Percentiles rank a stretch among this genome's conserved stretches.
These are phyloP conservation scores for Entamoeba moshkovskii DNA, from an alignment of 208 protist genomes.

Conservation along the genomic window DNA sequence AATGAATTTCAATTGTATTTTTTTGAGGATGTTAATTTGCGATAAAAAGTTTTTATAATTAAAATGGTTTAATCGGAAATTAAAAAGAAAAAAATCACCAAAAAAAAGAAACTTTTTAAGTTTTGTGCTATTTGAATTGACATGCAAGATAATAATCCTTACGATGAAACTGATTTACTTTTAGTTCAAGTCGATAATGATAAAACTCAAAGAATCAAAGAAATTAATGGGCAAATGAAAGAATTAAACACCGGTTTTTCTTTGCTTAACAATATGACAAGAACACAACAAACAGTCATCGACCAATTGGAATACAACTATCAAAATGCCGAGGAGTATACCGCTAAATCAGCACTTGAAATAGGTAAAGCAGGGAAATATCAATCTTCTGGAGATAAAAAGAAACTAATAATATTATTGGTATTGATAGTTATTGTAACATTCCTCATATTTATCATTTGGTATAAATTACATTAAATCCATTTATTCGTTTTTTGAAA, in stretches of 20 bases:
- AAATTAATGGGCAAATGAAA: neutral
- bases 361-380: neutral
- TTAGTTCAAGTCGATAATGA: neutral
- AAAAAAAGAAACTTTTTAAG: too few relatives aligned
- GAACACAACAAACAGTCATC: neutral
- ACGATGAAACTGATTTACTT: neutral
- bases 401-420: neutral
- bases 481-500: too few relatives aligned
- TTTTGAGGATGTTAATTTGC: too few relatives aligned
- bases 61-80: too few relatives aligned
- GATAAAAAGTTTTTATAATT: too few relatives aligned
- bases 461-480: too few relatives aligned
- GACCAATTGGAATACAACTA: neutral
- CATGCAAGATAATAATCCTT: too few relatives aligned
- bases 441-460: neutral
- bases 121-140: too few relatives aligned
- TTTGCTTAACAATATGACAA: neutral
- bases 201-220: neutral
- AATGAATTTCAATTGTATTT: too few relatives aligned
- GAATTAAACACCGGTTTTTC: neutral
- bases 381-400: neutral
- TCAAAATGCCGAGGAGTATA: neutral
- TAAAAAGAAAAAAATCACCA: too few relatives aligned
- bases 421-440: neutral
- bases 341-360: neutral